These are phyloP conservation scores for Lactarius tabidus DNA, from an alignment of 768 basidiomycete genomes.

Conservation along the genomic window DNA sequence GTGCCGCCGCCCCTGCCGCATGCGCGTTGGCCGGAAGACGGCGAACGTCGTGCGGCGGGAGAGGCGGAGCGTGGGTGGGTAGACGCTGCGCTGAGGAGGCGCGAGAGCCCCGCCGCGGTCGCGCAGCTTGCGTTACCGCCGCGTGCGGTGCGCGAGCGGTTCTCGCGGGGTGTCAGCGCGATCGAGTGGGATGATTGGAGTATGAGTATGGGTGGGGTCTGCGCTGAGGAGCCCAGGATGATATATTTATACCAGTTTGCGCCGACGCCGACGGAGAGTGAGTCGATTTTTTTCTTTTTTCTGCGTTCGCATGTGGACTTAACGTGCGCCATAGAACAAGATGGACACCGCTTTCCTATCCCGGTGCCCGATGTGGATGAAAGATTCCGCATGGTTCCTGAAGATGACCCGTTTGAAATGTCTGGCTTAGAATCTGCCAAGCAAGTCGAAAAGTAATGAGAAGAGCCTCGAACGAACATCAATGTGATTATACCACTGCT, in stretches of 20 bases:
- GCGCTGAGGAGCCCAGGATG: slow-evolving; percentile 15
- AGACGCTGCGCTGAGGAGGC: slow-evolving; percentile 12
- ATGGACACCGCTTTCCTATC: slow-evolving; percentile 24
- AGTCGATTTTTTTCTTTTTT: background rate
- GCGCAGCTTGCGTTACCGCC: slow-evolving; percentile 18
- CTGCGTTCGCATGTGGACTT: background rate
- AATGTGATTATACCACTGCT: background rate
- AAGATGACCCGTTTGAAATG: slow-evolving; percentile 6
- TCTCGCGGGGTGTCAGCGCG: slow-evolving; percentile 13
- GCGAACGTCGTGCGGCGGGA: slow-evolving; percentile 18
- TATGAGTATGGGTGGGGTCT: slow-evolving; percentile 20
- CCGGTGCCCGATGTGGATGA: slow-evolving; percentile 23
- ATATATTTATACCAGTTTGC: slow-evolving; percentile 25
- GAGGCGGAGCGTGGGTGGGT: slow-evolving; percentile 26
- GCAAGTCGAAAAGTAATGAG: slow-evolving; percentile 1
- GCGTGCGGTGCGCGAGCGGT: slow-evolving; percentile 15
- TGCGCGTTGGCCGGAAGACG: slow-evolving; percentile 23
- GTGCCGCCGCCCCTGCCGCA: slow-evolving; percentile 10
- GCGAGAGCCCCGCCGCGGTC: slow-evolving; percentile 19
- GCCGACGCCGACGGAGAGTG: slow-evolving; percentile 24
- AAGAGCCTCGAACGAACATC: no score
- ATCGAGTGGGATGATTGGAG: slow-evolving; percentile 26
- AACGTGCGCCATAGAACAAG: slow-evolving; percentile 1
- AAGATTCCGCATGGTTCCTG: slow-evolving; percentile 18
- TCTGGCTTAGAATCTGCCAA: background rate